Evolutionary conservation across 345 rosid genomes (phyloP).

Genomic region (Pistacia integerrima): DNA sequence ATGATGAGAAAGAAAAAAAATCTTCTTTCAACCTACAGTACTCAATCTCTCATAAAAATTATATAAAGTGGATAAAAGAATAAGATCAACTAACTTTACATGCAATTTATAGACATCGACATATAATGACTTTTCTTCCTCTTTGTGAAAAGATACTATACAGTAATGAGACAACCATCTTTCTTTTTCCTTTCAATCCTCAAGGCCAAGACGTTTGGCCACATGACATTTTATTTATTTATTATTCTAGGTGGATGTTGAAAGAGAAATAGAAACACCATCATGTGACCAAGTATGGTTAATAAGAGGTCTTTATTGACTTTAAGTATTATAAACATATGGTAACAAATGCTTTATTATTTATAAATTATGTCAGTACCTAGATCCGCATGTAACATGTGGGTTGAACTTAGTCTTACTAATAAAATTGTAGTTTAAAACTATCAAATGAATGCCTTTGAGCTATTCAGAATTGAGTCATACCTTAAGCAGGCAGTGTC

Average conservation of each 20-base stretch:
- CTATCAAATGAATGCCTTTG: neutral
- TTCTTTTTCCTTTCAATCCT: neutral
- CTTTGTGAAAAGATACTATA: too few relatives aligned
- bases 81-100: too few relatives aligned
- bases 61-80: too few relatives aligned
- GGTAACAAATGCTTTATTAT: neutral
- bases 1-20: too few relatives aligned
- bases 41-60: too few relatives aligned
- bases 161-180: neutral
- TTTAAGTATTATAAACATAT: neutral
- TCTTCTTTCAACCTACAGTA: too few relatives aligned
- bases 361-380: neutral
- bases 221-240: neutral
- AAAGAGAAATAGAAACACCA: neutral
- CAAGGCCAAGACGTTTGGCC: neutral
- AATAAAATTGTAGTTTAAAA: neutral
- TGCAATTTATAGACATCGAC: too few relatives aligned
- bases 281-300: neutral
- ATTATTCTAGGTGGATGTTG: neutral
- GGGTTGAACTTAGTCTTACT: too few relatives aligned
- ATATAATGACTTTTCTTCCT: too few relatives aligned
- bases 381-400: neutral
- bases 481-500: neutral
- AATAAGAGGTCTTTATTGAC: neutral
- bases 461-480: neutral